These are phyloP conservation scores for Yamadazyma phyllophila DNA, from an alignment of 805 yeast species.

Conservation along the genomic window DNA sequence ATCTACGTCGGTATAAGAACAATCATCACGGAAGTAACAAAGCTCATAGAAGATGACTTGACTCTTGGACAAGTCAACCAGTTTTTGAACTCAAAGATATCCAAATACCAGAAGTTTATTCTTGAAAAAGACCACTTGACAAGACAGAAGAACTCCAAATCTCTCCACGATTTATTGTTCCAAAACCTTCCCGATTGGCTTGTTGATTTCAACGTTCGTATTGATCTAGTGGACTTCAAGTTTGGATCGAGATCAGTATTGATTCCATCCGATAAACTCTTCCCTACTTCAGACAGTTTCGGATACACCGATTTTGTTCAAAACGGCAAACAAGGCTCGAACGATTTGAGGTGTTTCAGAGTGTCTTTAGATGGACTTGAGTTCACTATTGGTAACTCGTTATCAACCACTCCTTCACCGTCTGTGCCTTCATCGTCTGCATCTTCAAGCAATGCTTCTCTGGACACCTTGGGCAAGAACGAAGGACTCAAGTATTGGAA, in stretches of 20 bases:
- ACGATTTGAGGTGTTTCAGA: conserved; percentile 18
- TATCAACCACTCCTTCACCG: not conserved
- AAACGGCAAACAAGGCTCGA: conserved; percentile 12
- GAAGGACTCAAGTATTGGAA: conserved; percentile 23
- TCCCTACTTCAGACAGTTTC: conserved; percentile 12
- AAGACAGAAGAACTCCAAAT: not conserved
- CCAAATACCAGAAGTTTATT: conserved; percentile 10
- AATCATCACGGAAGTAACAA: conserved; percentile 26
- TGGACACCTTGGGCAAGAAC: conserved; percentile 25
- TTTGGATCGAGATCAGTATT: conserved; percentile 41
- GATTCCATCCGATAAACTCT: conserved; percentile 23
- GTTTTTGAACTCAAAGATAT: conserved; percentile 23
- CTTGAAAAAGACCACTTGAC: not conserved
- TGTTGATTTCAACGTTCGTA: conserved; percentile 19
- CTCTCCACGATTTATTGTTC: conserved; percentile 17
- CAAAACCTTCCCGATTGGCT: conserved; percentile 34
- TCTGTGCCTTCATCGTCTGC: not conserved
- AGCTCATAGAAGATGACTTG: conserved; percentile 22
- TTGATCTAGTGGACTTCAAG: conserved; percentile 18
- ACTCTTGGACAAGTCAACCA: conserved; percentile 28
- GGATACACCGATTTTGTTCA: conserved; percentile 14
- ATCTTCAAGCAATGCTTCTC: conserved; percentile 16
- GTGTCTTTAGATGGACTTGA: conserved; percentile 12
- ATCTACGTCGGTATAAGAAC: conserved; percentile 30
- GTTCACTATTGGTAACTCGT: not conserved